Base-by-base conservation (phyloP, 164 flowering plant genomes). In the Magnolia changhungtana region DNA sequence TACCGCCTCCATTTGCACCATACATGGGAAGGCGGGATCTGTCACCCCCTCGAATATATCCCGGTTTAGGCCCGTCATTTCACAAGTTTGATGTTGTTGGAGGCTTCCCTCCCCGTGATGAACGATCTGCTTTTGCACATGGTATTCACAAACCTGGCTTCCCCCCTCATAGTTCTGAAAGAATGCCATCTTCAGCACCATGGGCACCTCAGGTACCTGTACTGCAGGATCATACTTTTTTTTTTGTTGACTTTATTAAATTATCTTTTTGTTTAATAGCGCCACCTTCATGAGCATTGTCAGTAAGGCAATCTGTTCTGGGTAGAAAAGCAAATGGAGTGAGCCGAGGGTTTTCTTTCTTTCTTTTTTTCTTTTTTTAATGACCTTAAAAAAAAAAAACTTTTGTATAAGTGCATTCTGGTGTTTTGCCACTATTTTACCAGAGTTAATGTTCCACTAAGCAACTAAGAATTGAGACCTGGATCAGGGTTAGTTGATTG, bases 131-230 rank as follows among this genome's bases (percentile, higher is more conserved):
- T 68, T 93, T 92, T 81, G 77, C 78, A 78, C 93, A 84, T 73
- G 82, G 84, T 81, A 80, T 85, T 74, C 94, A 86, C 74, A 81
- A 92, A 78, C 87, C 86, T 27, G 95, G 90, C 51, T 72, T 86
- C 58, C 86, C 90, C 58, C 90, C 87, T 59, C 89, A 86, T 76
- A 52, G 87, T 8, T 80, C 91, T 74, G 99, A 89, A 79, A 93
- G 92, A 80, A 79, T 78, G 69, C 83, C 85, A 58, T 52, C 88
- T 68, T 76, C 88, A 75, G 85, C 82, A 21, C 89, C 89, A 31
- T 94, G 99, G 98, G 86, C 85, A 50, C 84, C 87, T 63, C 94
- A 87, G 96, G 97, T 95, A 86, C 63, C 7, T 13, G 18, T 73
- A 5, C 8, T 65, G 16, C 13, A 20, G 21, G 68, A n/a, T 37